Base-by-base conservation (phyloP, 306 rosid species). In the Cicer judaicum region DNA sequence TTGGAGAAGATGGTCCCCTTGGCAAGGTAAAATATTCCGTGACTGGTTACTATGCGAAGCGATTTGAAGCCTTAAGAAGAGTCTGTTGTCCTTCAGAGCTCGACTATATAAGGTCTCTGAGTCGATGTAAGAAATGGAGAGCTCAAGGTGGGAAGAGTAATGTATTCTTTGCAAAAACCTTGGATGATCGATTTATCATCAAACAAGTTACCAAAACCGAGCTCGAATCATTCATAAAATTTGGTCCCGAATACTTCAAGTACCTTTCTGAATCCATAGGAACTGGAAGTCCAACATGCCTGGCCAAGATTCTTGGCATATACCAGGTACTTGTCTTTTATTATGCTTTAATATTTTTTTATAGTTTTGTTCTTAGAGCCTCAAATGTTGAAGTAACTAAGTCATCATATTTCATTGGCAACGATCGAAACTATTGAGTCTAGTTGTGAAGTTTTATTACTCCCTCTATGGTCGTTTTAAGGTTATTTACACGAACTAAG, bases 141-240 rank as follows among this genome's bases (percentile, higher is more conserved):
- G 98, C 99, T 84, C 96, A 92, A 82, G 99, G 99, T 71, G 99
- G 99, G 12, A 95, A 95, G 90, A 95, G 98, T 80, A 95, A 95
- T 59, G 99, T 86, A 21, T 95, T 95, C 80, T 95, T 95, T 76
- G 99, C 99, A 0, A 95, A 95, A 88, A 89, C 93, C 69, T 81
- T 88, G 86, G 99, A 95, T 80, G 99, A 95, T 63, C 82, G 98
- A 63, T 95, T 95, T 81, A 85, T 95, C 71, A 83, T 95, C 85
- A 95, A 95, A 80, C 89, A 90, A 82, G 96, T 95, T 70, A 89
- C 96, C 47, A 95, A 95, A 85, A 95, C 90, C 13, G 99, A 95
- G 87, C 92, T 95, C 64, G 97, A 95, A 56, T 95, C 99, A 4
- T 95, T 95, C 84, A 73, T 89, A 56, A 89, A 92, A 76, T 90